phyloP scores from a whole-genome alignment of 306 rosid species.

The Malus asiatica region DNA sequence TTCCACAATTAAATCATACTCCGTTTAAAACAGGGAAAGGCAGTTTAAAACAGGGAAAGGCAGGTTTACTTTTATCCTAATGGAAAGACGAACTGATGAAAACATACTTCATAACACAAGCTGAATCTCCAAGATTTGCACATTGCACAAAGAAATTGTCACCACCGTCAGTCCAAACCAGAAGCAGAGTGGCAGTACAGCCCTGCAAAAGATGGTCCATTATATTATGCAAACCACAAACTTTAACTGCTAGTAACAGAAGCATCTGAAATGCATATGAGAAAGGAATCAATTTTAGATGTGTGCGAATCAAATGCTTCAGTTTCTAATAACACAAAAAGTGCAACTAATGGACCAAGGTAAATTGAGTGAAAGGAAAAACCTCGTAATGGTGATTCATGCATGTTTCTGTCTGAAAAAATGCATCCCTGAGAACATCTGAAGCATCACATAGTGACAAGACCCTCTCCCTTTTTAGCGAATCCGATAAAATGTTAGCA shows the following conservation, averaged over 20 bases:
- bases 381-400: slow-evolving; percentile 87
- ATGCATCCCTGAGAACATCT: slow-evolving; percentile 79
- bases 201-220: slow-evolving; percentile 54
- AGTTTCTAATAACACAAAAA: neutral
- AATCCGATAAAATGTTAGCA: slow-evolving; percentile 65
- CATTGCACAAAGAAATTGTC: slow-evolving; percentile 75
- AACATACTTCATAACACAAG: slow-evolving; percentile 74
- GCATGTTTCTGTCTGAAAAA: slow-evolving; percentile 73
- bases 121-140: slow-evolving; percentile 96
- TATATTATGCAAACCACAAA: slow-evolving; percentile 6
- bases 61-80: slow-evolving; percentile 6
- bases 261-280: neutral
- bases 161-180: slow-evolving; percentile 67
- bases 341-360: neutral
- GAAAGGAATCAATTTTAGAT: neutral
- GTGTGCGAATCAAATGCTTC: neutral
- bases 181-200: slow-evolving; percentile 94
- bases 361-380: slow-evolving; percentile 4
- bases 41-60: neutral
- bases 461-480: slow-evolving; percentile 64
- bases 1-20: slow-evolving; percentile 29
- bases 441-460: slow-evolving; percentile 73
- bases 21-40: neutral
- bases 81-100: slow-evolving; percentile 8
- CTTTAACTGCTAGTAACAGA: neutral